Evolutionary conservation across 768 basidiomycete species (phyloP).

Genomic region (Tulasnella sp.): DNA sequence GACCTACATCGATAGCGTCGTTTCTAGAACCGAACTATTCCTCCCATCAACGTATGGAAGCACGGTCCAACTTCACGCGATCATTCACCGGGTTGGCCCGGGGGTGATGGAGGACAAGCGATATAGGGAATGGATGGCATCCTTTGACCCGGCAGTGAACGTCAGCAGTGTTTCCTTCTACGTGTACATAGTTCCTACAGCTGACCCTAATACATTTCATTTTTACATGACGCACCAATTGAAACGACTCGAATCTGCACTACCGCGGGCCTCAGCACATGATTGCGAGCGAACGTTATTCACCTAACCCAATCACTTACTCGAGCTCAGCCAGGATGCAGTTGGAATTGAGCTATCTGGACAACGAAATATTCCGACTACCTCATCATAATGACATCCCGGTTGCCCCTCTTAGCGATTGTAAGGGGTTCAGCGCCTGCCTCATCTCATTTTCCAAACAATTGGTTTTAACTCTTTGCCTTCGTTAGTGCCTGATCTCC

Average conservation of each 20-base stretch:
- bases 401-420: constrained; percentile 28
- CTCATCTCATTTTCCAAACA: background rate
- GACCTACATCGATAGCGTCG: constrained; percentile 47
- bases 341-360: constrained; percentile 62
- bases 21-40: constrained; percentile 37
- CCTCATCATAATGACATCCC: constrained; percentile 44
- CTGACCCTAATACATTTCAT: background rate
- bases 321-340: constrained; percentile 65
- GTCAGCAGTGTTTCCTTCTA: constrained; percentile 37
- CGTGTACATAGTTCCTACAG: background rate
- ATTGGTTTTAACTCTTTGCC: background rate
- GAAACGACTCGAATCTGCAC: background rate
- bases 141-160: constrained; percentile 51
- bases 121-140: constrained; percentile 65
- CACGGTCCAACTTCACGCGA: constrained; percentile 45
- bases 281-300: constrained; percentile 56
- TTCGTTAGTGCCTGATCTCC: constrained; percentile 38
- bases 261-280: constrained; percentile 48
- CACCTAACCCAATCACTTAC: constrained; percentile 61
- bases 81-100: constrained; percentile 61
- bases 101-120: constrained; percentile 59
- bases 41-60: constrained; percentile 41
- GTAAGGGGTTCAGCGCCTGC: constrained; percentile 26
- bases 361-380: constrained; percentile 62
- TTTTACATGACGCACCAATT: background rate